Base-by-base conservation (phyloP, 345 rosid genomes). In the Hibiscus tridactylites region DNA sequence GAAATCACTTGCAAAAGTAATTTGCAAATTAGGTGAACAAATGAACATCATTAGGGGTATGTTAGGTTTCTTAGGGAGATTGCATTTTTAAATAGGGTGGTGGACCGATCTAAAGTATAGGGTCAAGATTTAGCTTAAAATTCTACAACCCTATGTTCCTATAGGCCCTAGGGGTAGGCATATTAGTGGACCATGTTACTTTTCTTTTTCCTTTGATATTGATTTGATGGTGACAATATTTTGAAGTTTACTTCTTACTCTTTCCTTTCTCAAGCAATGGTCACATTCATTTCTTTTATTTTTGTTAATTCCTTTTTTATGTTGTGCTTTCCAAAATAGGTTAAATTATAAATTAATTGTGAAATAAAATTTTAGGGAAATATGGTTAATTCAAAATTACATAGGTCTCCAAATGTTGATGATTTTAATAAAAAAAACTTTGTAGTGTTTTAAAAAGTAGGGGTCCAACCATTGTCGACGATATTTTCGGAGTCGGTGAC, bases 111-210 rank as follows among this genome's bases (percentile, higher is more conserved):
- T 64, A 21, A 37, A 21, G 4, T 3, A 13, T 61, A 61, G 65
- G 64, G 64, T 60, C 64, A 60, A 28, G 47, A 39, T 57, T 62
- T 62, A 62, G 67, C 2, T 13, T 3, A 11, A 44, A 65, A 44
- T 21, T 44, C 69, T 12, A 2, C 5, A 21, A 12, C 15, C 52
- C 67, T 61, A 61, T 16, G 16, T 15, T 7, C 46, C 16, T 63
- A 19, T 64, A 64, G 68, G 5, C 68, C 68, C 31, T 42, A 64
- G 68, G 68, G 1, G 4, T 64, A 64, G 68, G n/a, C 15, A 19
- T 64, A 9, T 64, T 64, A 64, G 68, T 64, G 68, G 68, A 64
- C 16, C 68, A 64, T 37, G n/a, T 12, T 60, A 13, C 33, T 12
- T 58, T 58, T 10, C 35, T 26, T 24, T 58, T n/a, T 63, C 15